phyloP scores from a whole-genome alignment of 208 protist species.

The Histomonas meleagridis region DNA sequence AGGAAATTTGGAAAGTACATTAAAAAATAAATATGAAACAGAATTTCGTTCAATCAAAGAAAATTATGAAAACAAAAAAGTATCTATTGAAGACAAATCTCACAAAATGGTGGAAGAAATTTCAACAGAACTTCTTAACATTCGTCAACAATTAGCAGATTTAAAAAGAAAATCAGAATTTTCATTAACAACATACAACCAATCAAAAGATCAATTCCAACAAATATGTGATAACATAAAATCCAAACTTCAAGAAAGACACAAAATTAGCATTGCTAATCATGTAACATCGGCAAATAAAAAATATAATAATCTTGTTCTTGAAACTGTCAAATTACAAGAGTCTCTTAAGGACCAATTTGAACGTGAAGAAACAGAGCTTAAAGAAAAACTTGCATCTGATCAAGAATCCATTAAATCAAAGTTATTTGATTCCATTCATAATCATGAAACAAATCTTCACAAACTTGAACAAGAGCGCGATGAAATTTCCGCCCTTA shows the following conservation, averaged over 20 bases:
- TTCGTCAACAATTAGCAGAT: background rate
- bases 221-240: background rate
- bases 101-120: background rate
- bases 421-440: background rate
- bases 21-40: background rate
- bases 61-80: background rate
- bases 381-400: background rate
- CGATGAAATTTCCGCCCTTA: background rate
- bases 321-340: background rate
- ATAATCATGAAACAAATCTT: background rate
- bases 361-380: background rate
- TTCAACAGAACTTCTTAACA: background rate
- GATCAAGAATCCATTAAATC: background rate
- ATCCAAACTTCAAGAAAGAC: background rate
- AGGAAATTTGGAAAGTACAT: background rate
- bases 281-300: background rate
- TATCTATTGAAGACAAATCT: background rate
- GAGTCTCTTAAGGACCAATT: background rate
- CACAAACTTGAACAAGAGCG: background rate
- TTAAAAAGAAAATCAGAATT: background rate
- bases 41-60: background rate
- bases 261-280: background rate
- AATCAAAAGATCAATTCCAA: background rate
- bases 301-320: background rate
- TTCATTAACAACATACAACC: background rate